Evolutionary conservation across 306 rosid species (phyloP).

Genomic region (Carpinus fangiana): DNA sequence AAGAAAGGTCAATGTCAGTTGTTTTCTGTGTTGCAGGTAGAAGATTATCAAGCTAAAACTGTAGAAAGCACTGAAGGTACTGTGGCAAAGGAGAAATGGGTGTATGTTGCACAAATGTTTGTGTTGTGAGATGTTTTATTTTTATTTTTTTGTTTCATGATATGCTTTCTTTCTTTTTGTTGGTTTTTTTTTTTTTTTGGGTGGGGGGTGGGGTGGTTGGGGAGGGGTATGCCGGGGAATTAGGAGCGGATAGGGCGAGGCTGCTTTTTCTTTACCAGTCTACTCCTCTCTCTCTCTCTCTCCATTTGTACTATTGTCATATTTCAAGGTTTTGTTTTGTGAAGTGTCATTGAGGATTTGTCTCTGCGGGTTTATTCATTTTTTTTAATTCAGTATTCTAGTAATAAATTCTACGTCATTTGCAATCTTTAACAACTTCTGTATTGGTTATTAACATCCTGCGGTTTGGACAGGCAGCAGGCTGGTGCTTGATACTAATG

Average conservation of each 20-base stretch:
- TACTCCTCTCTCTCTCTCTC: background rate
- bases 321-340: background rate
- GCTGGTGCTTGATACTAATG: constrained; percentile 54
- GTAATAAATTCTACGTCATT: background rate
- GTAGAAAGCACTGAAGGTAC: constrained; percentile 65
- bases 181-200: background rate
- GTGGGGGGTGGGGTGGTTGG: background rate
- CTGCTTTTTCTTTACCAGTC: background rate
- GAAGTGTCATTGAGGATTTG: background rate
- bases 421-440: constrained; percentile 7
- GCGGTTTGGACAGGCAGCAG: constrained; percentile 53
- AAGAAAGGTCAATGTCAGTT: constrained; percentile 28
- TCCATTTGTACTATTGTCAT: background rate
- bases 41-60: constrained; percentile 66
- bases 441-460: constrained; percentile 31
- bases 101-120: background rate
- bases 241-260: background rate
- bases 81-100: constrained; percentile 20
- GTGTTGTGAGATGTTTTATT: background rate
- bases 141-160: background rate
- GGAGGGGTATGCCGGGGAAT: background rate
- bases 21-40: constrained; percentile 55
- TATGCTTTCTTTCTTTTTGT: background rate
- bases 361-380: background rate
- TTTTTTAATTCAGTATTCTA: background rate